These are phyloP conservation scores for Trypanosoma cruzi DNA, from an alignment of 208 protist species.

Conservation along the genomic window DNA sequence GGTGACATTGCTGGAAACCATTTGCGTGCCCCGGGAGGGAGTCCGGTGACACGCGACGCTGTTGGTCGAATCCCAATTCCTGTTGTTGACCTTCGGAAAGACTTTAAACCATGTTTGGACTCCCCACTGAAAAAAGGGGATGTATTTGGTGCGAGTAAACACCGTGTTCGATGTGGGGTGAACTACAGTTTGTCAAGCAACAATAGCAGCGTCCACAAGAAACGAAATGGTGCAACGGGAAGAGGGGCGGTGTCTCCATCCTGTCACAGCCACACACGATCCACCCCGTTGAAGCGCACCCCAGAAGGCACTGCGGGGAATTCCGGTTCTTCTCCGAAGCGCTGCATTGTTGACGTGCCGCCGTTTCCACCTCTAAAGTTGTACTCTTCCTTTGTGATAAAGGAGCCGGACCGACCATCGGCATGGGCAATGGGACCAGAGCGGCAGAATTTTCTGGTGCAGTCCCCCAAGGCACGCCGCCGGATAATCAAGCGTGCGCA, in stretches of 20 bases:
- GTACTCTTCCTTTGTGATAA: constrained; percentile 63
- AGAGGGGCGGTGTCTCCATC: not conserved
- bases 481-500: not conserved
- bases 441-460: constrained; percentile 15
- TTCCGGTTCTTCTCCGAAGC: not conserved
- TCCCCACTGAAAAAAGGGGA: constrained; percentile 38
- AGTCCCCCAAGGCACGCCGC: constrained; percentile 7
- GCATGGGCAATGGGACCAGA: constrained; percentile 71
- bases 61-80: constrained; percentile 28
- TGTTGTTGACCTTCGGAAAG: constrained; percentile 58
- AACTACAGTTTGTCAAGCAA: constrained; percentile 5
- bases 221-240: not conserved
- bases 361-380: constrained; percentile 38
- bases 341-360: constrained; percentile 26
- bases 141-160: constrained; percentile 19
- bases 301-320: not conserved
- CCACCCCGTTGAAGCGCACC: not conserved
- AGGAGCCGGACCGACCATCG: constrained; percentile 62
- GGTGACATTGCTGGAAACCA: not conserved
- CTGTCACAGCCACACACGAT: not conserved
- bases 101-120: constrained; percentile 53
- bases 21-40: not conserved
- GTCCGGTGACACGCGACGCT: not conserved
- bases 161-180: constrained; percentile 36
- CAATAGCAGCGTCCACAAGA: not conserved